phyloP scores from a whole-genome alignment of 2,329 filamentous ascomycete genomes.

The Penicillium aurantiogriseum region DNA sequence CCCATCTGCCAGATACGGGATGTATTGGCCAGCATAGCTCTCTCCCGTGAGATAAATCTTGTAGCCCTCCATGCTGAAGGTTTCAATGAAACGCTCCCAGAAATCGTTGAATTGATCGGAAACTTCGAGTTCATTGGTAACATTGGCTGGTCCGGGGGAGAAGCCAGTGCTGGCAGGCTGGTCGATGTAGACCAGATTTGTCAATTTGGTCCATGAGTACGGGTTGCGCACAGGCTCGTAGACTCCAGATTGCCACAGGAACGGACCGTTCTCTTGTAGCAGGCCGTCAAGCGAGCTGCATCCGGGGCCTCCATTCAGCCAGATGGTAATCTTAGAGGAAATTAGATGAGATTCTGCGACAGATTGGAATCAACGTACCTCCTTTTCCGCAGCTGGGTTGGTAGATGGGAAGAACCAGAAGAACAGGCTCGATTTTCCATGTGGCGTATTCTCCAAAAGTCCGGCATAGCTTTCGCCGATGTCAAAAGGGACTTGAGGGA shows the following conservation, averaged over 20 bases:
- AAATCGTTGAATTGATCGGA: slow-evolving; percentile 73
- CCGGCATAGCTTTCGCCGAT: slow-evolving; percentile 52
- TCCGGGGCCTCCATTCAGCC: slow-evolving; percentile 54
- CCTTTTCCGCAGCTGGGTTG: slow-evolving; percentile 42
- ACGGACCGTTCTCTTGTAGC: slow-evolving; percentile 72
- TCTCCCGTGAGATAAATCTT: slow-evolving; percentile 74
- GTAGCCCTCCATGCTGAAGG: slow-evolving; percentile 64
- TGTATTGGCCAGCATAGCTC: slow-evolving; percentile 66
- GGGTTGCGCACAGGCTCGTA: slow-evolving; percentile 63
- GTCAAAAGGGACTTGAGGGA: slow-evolving; percentile 69
- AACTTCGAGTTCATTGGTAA: slow-evolving; percentile 65
- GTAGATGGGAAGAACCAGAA: slow-evolving; percentile 52
- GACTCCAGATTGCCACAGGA: slow-evolving; percentile 68
- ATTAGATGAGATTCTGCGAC: not conserved
- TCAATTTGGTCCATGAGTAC: slow-evolving; percentile 69
- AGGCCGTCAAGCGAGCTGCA: slow-evolving; percentile 64
- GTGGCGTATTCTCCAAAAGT: slow-evolving; percentile 52
- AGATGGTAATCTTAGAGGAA: slow-evolving; percentile 32
- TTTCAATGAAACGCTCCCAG: slow-evolving; percentile 71
- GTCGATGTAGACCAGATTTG: slow-evolving; percentile 66
- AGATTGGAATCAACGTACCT: slow-evolving; percentile 26
- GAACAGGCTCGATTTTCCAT: slow-evolving; percentile 46
- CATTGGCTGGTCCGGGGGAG: slow-evolving; percentile 62
- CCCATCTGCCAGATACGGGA: slow-evolving; percentile 69
- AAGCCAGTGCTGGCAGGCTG: slow-evolving; percentile 63